Conservation (phyloP, 1,284 basidiomycete species). For the Abortiporus biennis region DNA sequence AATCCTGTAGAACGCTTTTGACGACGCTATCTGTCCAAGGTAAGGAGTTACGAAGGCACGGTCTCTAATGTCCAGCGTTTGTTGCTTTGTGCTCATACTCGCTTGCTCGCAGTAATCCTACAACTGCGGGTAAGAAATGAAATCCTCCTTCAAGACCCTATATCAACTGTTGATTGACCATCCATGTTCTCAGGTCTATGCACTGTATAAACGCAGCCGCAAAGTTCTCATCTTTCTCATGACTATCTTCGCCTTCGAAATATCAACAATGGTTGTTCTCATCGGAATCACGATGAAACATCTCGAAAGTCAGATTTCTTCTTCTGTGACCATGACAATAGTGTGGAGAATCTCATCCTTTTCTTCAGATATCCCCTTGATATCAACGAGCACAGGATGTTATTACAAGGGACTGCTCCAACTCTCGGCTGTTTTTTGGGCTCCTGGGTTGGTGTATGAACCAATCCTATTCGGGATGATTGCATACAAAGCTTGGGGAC, state of each 20-base stretch:
- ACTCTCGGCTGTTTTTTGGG: conserved; percentile 21
- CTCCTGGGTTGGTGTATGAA: conserved; percentile 21
- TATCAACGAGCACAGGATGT: conserved; percentile 22
- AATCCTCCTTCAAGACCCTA: not conserved
- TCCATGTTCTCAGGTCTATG: conserved; percentile 17
- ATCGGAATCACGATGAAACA: conserved; percentile 17
- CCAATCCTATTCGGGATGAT: conserved; percentile 21
- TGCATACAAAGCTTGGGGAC: conserved; percentile 16
- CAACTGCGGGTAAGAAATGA: conserved; percentile 13
- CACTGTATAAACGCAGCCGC: conserved; percentile 17
- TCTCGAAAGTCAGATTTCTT: conserved; percentile 13
- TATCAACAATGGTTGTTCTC: conserved; percentile 17
- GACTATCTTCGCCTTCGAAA: conserved; percentile 13
- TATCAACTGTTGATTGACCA: not conserved
- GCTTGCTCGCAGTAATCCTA: conserved; percentile 10
- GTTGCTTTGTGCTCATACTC: not conserved
- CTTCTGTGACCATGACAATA: not conserved
- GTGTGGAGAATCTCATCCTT: too few species aligned
- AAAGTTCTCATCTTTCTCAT: conserved; percentile 14
- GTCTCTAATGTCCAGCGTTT: not conserved
- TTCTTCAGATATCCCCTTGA: conserved; percentile 18
- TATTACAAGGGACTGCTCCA: conserved; percentile 17
- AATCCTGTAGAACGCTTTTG: conserved; percentile 11
- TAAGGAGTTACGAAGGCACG: too few species aligned
- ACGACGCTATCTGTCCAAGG: conserved; percentile 16